Evolutionary conservation across 2,329 filamentous ascomycete genomes (phyloP).

Genomic region (Volutella citrinella): DNA sequence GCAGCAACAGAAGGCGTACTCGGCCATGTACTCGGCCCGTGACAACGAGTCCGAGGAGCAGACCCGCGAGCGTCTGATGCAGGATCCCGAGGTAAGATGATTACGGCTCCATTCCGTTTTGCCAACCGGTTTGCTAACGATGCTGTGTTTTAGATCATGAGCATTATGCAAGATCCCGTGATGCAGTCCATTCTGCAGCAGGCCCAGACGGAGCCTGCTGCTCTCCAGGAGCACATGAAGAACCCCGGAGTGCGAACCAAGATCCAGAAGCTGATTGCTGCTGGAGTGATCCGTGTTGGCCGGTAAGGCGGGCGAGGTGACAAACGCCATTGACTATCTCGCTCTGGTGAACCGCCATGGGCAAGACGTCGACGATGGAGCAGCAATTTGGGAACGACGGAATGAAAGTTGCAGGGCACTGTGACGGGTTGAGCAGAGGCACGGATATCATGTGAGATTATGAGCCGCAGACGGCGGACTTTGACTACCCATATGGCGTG

Average conservation of each 20-base stretch:
- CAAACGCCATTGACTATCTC: slow-evolving; percentile 1
- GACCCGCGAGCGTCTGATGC: slow-evolving; percentile 85
- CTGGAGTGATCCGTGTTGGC: slow-evolving; percentile 84
- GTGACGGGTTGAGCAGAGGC: no score
- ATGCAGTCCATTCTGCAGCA: slow-evolving; percentile 98
- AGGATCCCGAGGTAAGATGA: slow-evolving; percentile 78
- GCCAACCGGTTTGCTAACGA: no score
- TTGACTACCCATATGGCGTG: slow-evolving; percentile 22
- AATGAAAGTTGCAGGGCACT: slow-evolving; percentile 12
- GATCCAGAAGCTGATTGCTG: slow-evolving; percentile 91
- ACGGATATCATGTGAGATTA: slow-evolving; percentile 19
- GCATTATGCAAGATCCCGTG: slow-evolving; percentile 89
- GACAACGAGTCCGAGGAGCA: slow-evolving; percentile 96
- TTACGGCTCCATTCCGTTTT: no score
- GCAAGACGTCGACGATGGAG: no score
- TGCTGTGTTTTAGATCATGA: slow-evolving; percentile 62
- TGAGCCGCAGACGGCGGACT: slow-evolving; percentile 15
- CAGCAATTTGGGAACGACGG: no score
- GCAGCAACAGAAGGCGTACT: slow-evolving; percentile 88
- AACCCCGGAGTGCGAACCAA: slow-evolving; percentile 82
- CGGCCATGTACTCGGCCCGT: slow-evolving; percentile 83
- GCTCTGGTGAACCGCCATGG: slow-evolving; percentile 5
- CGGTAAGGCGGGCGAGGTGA: slow-evolving; percentile 25
- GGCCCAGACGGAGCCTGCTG: slow-evolving; percentile 88
- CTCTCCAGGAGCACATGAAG: slow-evolving; percentile 95